Conservation (phyloP, 805 yeast species). For the Saccharomycopsis amapae region DNA sequence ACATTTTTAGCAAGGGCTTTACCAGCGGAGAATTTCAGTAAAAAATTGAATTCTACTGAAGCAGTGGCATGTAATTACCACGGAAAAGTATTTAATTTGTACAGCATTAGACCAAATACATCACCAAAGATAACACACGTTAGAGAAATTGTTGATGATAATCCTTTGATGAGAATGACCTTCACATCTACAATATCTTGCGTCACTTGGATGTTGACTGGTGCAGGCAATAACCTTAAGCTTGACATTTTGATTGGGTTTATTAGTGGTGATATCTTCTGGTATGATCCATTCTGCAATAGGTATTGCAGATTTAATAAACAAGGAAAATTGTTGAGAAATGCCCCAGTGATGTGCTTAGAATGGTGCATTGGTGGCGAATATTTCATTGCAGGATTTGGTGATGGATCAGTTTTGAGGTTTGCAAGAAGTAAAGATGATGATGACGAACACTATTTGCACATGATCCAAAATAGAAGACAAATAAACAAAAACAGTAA, state of each 20-base stretch:
- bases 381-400: conserved; percentile 50
- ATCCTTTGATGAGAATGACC: conserved; percentile 39
- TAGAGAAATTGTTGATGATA: conserved; percentile 35
- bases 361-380: conserved; percentile 43
- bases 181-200: conserved; percentile 26
- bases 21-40: conserved; percentile 28
- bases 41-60: conserved; percentile 26
- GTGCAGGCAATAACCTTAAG: conserved; percentile 20
- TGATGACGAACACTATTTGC: conserved; percentile 27
- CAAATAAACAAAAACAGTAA: conserved; percentile 29
- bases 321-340: conserved; percentile 36
- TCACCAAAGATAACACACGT: conserved; percentile 30
- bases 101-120: conserved; percentile 10
- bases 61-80: conserved; percentile 39
- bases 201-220: background rate
- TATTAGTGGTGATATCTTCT: conserved; percentile 57
- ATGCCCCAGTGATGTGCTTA: conserved; percentile 37
- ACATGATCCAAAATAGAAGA: conserved; percentile 23
- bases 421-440: conserved; percentile 48
- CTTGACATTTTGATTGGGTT: conserved; percentile 55
- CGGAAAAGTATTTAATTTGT: conserved; percentile 40
- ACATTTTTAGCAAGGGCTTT: conserved; percentile 31
- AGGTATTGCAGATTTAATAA: conserved; percentile 4
- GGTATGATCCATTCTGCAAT: conserved; percentile 40
- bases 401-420: conserved; percentile 53